Evolutionary conservation across 2,329 filamentous ascomycete species (phyloP).

Genomic region (Ophiostoma piceae): DNA sequence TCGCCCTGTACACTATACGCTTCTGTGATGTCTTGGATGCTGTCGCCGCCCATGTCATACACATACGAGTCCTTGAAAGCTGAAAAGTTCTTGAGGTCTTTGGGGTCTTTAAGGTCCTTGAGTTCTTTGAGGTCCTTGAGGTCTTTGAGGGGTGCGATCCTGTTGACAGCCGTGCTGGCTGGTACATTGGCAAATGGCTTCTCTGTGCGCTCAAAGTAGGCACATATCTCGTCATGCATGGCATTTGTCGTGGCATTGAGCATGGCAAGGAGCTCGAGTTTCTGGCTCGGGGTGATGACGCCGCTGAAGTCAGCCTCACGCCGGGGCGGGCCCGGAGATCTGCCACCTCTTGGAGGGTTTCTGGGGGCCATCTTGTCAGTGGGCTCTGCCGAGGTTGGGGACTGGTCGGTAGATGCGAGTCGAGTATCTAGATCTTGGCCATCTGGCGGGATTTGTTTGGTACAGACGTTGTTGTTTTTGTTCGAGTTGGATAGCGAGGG

Average conservation of each 20-base stretch:
- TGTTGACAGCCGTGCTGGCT: neutral
- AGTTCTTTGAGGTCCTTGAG: neutral
- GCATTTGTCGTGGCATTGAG: conserved; percentile 49
- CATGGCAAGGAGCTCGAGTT: conserved; percentile 48
- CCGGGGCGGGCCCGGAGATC: conserved; percentile 31
- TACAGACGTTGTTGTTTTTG: neutral
- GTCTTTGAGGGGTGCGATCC: neutral
- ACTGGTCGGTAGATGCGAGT: neutral
- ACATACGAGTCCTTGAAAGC: neutral
- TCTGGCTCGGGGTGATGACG: conserved; percentile 45
- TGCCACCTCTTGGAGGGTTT: conserved; percentile 22
- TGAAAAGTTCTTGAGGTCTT: neutral
- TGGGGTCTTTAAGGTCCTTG: neutral
- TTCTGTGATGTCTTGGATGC: conserved; percentile 46
- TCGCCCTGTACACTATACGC: conserved; percentile 49
- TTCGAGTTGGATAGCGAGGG: neutral
- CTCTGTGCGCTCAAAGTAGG: conserved; percentile 40
- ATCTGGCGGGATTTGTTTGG: neutral
- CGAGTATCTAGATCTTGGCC: neutral
- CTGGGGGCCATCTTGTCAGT: conserved; percentile 24
- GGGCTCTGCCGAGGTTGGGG: neutral
- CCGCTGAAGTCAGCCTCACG: conserved; percentile 49
- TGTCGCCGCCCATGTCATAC: neutral
- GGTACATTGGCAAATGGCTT: neutral
- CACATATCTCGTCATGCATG: conserved; percentile 49